These are phyloP conservation scores for Tremellales sp. DNA, from an alignment of 1,284 basidiomycete genomes.

Conservation along the genomic window DNA sequence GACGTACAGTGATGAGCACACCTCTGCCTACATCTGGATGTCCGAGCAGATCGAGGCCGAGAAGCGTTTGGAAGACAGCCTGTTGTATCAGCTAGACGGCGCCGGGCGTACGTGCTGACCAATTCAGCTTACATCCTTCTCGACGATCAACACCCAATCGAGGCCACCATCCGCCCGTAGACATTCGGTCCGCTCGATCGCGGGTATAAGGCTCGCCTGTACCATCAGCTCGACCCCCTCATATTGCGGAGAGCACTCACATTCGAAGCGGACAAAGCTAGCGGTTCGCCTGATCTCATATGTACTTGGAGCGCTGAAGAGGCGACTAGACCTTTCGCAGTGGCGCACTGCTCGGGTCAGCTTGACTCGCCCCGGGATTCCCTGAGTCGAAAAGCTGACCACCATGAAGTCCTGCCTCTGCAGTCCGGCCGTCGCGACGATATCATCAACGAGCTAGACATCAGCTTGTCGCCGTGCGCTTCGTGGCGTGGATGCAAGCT, in stretches of 20 bases:
- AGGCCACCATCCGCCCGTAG: slow-evolving; percentile 58
- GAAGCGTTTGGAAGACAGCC: slow-evolving; percentile 84
- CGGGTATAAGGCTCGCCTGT: slow-evolving; percentile 71
- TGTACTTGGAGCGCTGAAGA: slow-evolving; percentile 61
- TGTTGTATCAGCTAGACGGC: slow-evolving; percentile 40
- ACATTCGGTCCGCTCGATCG: slow-evolving; percentile 62
- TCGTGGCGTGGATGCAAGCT: slow-evolving; percentile 9
- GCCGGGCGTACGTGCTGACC: background rate
- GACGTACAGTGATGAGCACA: slow-evolving; percentile 39
- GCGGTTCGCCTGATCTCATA: slow-evolving; percentile 56
- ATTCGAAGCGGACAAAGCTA: slow-evolving; percentile 56
- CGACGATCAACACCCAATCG: slow-evolving; percentile 76
- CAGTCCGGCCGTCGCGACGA: slow-evolving; percentile 73
- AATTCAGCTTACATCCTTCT: slow-evolving; percentile 71
- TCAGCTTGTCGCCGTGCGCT: background rate
- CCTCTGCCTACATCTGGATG: slow-evolving; percentile 44
- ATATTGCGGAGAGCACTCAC: slow-evolving; percentile 45
- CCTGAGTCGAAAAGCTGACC: slow-evolving; percentile 51
- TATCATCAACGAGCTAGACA: slow-evolving; percentile 75
- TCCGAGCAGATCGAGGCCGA: slow-evolving; percentile 55
- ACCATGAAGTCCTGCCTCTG: slow-evolving; percentile 73
- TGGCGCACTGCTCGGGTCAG: slow-evolving; percentile 60
- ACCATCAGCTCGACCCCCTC: background rate
- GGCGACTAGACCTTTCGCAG: slow-evolving; percentile 77
- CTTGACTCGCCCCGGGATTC: slow-evolving; percentile 3